Base-by-base conservation (phyloP, 179 eudicot genomes). In the Drosera spatulata region DNA sequence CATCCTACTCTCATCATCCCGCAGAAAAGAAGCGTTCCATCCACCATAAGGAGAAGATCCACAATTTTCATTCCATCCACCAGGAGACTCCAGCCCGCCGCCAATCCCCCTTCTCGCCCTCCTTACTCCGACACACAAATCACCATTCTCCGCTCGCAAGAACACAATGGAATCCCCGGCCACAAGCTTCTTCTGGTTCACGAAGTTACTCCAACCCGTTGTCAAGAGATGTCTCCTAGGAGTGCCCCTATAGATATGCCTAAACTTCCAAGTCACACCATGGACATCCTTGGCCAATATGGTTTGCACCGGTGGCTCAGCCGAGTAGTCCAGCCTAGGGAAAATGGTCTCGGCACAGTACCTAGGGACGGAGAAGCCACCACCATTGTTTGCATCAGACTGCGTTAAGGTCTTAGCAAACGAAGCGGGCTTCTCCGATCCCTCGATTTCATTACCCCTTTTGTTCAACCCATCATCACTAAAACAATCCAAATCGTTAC, bases 351-450 rank as follows among this genome's bases (percentile, higher is more conserved):
- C 80, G 10, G 80, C 80, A 52, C 80, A 77, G 39, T 77, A 77
- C 2, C 80, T 57, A 14, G 75, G 75, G 0, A 71, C 75, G 1
- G 75, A 75, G 60, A 77, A 77, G 0, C 80, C 80, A 0, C 80
- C 80, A 7, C 80, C 80, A 70, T 77, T 77, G 57, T 77, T 77
- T 5, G 80, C 80, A 63, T 77, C 80, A 60, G 80, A 77, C 22
- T 77, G 80, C 9, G 80, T 77, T 0, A 77, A 50, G 7, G 80
- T 77, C 55, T 77, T 77, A 2, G 80, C 77, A 63, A 77, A 77
- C 2, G 74, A 63, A 10, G 64, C 69, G 10, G 75, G 61, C 61
- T 73, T 77, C 10, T 68, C 65, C 10, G 59, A 61, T 7, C 63
- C 66, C 56, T 57, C 67, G 39, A 12, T 2, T 12, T 59, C 63